Percentiles rank a stretch among this genome's conserved stretches.
Conservation (phyloP, 78 protist species). For the Protostelium mycophagum region DNA sequence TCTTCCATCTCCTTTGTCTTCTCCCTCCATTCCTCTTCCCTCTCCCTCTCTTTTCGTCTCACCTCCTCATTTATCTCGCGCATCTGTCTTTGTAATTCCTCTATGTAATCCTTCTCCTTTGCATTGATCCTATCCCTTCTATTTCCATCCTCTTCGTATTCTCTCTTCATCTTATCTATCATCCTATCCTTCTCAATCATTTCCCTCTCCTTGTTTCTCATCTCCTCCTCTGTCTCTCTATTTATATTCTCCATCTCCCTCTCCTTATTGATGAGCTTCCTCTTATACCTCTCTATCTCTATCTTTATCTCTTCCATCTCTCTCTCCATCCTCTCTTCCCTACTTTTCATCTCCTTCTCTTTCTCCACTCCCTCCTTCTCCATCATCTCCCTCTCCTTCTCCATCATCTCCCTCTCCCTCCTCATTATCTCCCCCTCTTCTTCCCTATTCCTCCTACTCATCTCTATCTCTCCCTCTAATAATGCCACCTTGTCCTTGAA, state of each 20-base stretch:
- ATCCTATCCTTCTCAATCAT: not conserved
- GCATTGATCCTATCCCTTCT: no score
- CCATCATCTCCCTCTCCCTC: not conserved
- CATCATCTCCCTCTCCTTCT: not conserved
- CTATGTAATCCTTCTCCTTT: not conserved
- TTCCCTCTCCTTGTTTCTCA: not conserved
- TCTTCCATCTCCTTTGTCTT: not conserved
- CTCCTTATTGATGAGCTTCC: not conserved
- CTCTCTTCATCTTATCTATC: not conserved
- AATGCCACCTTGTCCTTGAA: not conserved
- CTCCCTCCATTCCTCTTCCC: not conserved
- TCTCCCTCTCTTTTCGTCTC: not conserved
- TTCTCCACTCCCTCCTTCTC: not conserved
- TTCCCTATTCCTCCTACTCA: not conserved
- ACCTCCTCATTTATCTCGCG: not conserved
- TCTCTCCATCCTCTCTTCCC: not conserved
- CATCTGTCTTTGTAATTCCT: not conserved
- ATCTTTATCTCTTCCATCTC: not conserved
- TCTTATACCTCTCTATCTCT: not conserved
- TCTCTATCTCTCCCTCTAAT: not conserved
- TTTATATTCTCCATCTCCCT: not conserved
- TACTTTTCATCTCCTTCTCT: not conserved
- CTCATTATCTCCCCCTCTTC: not conserved
- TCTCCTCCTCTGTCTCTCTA: not conserved
- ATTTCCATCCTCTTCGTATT: not conserved